phyloP scores from a whole-genome alignment of 805 yeast species.

The Wickerhamia fluorescens region DNA sequence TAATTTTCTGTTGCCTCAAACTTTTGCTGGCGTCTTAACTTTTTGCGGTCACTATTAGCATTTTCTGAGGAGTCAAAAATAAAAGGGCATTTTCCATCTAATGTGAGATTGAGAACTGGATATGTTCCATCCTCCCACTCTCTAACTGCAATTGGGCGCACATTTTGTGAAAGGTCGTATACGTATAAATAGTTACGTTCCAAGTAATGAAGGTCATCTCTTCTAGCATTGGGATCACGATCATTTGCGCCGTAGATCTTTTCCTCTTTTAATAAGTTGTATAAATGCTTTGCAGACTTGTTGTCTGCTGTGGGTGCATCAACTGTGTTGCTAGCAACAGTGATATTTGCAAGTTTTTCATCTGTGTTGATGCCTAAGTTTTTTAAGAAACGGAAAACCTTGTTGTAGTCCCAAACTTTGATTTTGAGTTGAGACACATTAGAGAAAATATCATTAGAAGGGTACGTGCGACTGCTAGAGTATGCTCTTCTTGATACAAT shows the following conservation, averaged over 20 bases:
- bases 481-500: slow-evolving; percentile 63
- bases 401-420: slow-evolving; percentile 85
- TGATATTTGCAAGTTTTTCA: slow-evolving; percentile 2
- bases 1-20: slow-evolving; percentile 36
- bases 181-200: slow-evolving; percentile 64
- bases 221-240: slow-evolving; percentile 75
- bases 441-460: slow-evolving; percentile 55
- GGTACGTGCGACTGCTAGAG: slow-evolving; percentile 34
- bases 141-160: slow-evolving; percentile 72
- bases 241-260: slow-evolving; percentile 81
- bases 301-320: slow-evolving; percentile 1
- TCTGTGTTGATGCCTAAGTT: slow-evolving; percentile 39
- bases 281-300: slow-evolving; percentile 11
- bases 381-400: slow-evolving; percentile 70
- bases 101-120: slow-evolving; percentile 55
- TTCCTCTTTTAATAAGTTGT: slow-evolving; percentile 70
- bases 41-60: slow-evolving; percentile 34
- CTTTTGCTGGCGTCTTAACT: slow-evolving; percentile 31
- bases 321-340: slow-evolving; percentile 3
- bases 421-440: slow-evolving; percentile 54
- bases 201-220: slow-evolving; percentile 82
- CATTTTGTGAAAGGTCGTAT: slow-evolving; percentile 70
- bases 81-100: slow-evolving; percentile 80
- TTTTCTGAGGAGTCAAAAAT: slow-evolving; percentile 46
- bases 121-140: slow-evolving; percentile 60